Conservation (phyloP, 2,329 filamentous ascomycete genomes). For the Thielaviopsis musarum region DNA sequence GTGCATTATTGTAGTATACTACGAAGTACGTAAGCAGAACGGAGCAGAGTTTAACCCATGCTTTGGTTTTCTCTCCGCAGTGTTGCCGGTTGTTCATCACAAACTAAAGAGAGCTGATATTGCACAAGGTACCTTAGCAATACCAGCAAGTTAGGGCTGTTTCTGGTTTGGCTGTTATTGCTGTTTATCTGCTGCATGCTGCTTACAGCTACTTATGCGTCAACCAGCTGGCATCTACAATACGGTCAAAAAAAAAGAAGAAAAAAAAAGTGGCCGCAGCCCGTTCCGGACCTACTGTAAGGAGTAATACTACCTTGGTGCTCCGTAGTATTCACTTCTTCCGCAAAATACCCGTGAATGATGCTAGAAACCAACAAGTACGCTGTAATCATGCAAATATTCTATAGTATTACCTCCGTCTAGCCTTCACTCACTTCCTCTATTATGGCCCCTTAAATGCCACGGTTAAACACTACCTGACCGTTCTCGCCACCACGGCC, state of each 20-base stretch:
- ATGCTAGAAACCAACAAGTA: background rate
- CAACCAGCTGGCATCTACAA: background rate
- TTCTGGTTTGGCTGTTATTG: too few relatives aligned
- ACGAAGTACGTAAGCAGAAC: too few relatives aligned
- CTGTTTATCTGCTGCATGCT: background rate
- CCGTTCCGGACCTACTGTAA: background rate
- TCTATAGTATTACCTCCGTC: background rate
- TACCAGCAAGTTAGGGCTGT: too few relatives aligned
- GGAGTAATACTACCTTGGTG: too few relatives aligned
- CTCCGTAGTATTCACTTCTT: background rate
- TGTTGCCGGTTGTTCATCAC: too few relatives aligned
- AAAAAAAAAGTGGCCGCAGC: background rate
- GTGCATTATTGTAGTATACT: too few relatives aligned
- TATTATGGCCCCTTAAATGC: slow-evolving; percentile 41
- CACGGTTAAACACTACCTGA: slow-evolving; percentile 90
- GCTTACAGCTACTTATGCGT: background rate
- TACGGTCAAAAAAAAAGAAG: background rate
- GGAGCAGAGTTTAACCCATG: too few relatives aligned
- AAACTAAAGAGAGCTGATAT: too few relatives aligned
- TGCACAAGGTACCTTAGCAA: too few relatives aligned
- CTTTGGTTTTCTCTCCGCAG: too few relatives aligned
- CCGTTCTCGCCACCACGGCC: slow-evolving; percentile 61
- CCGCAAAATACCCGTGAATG: background rate
- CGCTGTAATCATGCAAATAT: background rate
- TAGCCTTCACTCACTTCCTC: background rate